Conservation (phyloP, 1,284 basidiomycete genomes). For the Pseudozyma flocculosa region DNA sequence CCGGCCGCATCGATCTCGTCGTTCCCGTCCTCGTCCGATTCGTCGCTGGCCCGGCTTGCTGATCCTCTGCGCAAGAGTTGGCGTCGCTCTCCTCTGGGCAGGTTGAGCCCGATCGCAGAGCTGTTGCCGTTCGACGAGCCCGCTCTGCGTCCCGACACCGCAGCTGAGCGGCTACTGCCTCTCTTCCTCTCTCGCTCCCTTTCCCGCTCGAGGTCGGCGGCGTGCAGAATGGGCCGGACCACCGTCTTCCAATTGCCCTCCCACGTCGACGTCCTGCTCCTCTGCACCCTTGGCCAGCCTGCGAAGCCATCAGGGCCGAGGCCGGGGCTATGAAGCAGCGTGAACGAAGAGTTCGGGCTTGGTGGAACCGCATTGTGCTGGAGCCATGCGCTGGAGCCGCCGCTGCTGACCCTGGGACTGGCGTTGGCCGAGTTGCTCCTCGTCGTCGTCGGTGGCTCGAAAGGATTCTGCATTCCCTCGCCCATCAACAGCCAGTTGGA, state of each 20-base stretch:
- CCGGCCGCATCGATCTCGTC: too few relatives aligned
- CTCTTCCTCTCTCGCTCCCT: background rate
- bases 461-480: constrained; percentile 17
- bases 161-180: too few relatives aligned
- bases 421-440: background rate
- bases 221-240: constrained; percentile 35
- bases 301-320: background rate
- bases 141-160: too few relatives aligned
- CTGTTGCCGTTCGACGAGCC: too few relatives aligned
- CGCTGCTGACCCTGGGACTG: background rate
- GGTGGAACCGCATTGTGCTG: background rate
- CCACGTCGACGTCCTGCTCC: constrained; percentile 26
- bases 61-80: too few relatives aligned
- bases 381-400: background rate
- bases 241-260: constrained; percentile 42
- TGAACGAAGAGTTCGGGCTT: constrained; percentile 27
- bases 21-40: too few relatives aligned
- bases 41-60: too few relatives aligned
- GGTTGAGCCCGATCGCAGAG: too few relatives aligned
- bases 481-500: constrained; percentile 19
- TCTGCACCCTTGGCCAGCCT: background rate
- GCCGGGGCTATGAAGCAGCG: constrained; percentile 30
- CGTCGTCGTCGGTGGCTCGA: constrained; percentile 4
- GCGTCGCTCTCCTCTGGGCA: too few relatives aligned
- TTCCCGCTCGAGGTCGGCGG: constrained; percentile 1